phyloP scores from a whole-genome alignment of 192 early-diverging fungal species.

The Chytriomyces confervae region DNA sequence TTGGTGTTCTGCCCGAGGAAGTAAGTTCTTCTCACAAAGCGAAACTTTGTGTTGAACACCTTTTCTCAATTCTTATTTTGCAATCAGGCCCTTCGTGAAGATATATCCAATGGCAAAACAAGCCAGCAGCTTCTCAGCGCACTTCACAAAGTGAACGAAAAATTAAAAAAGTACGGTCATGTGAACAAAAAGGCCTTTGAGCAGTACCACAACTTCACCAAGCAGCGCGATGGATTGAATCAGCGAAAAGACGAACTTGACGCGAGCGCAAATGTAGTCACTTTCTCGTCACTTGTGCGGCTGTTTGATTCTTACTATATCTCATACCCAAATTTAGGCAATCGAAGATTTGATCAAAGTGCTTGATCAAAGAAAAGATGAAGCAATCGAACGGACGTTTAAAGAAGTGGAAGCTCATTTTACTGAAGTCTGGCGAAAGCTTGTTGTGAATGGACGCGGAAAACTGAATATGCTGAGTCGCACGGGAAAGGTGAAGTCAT shows the following conservation, averaged over 20 bases:
- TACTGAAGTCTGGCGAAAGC: constrained; percentile 83
- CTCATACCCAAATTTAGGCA: constrained; percentile 49
- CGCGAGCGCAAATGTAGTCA: constrained; percentile 66
- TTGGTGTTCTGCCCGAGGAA: constrained; percentile 94
- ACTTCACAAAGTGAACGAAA: constrained; percentile 79
- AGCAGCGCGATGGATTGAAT: constrained; percentile 82
- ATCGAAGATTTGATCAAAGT: constrained; percentile 88
- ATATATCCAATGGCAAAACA: constrained; percentile 7
- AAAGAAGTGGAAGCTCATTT: constrained; percentile 90
- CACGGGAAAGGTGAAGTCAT: constrained; percentile 40
- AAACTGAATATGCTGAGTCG: constrained; percentile 84
- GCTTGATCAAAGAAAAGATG: constrained; percentile 95
- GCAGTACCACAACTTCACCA: constrained; percentile 93
- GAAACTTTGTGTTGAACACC: constrained; percentile 38
- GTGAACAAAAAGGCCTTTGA: constrained; percentile 99
- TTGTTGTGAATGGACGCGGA: constrained; percentile 87
- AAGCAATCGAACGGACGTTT: constrained; percentile 96
- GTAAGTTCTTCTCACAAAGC: no score
- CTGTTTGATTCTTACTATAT: neutral
- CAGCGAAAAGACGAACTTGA: constrained; percentile 89
- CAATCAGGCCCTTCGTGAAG: constrained; percentile 22
- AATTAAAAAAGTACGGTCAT: constrained; percentile 86
- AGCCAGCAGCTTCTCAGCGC: constrained; percentile 47
- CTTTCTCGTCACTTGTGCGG: neutral
- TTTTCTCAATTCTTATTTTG: neutral